These are phyloP conservation scores for Pharnaceum exiguum DNA, from an alignment of 148 eudicot genomes.

Conservation along the genomic window DNA sequence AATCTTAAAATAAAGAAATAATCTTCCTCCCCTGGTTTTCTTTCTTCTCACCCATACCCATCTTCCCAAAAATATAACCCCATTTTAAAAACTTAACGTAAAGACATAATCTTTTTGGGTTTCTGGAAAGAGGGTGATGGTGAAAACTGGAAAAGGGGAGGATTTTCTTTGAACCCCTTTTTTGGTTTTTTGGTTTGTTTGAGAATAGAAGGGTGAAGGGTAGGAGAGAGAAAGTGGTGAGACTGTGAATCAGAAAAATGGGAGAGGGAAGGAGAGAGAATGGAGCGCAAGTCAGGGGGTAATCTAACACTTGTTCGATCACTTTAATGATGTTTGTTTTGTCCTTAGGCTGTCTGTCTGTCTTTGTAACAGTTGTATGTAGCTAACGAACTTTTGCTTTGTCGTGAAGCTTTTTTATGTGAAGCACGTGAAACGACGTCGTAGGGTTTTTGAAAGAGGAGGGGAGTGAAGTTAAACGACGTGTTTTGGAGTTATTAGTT, in stretches of 20 bases:
- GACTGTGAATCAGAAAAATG: neutral
- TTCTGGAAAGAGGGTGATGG: neutral
- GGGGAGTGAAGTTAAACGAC: too few relatives aligned
- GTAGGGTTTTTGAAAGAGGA: too few relatives aligned
- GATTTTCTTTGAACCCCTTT: too few relatives aligned
- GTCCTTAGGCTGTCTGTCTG: too few relatives aligned
- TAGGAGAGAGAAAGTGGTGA: conserved; percentile 17
- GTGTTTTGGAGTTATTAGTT: too few relatives aligned
- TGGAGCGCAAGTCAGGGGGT: conserved; percentile 15
- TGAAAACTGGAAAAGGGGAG: neutral
- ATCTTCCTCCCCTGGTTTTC: neutral
- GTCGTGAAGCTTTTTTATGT: too few relatives aligned
- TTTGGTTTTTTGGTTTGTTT: neutral
- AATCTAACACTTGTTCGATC: conserved; percentile 34
- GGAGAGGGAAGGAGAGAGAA: neutral
- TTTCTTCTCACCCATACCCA: conserved; percentile 16
- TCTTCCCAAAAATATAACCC: conserved; percentile 8
- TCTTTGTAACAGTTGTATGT: too few relatives aligned
- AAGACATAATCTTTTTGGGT: too few relatives aligned
- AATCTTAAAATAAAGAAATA: too few relatives aligned
- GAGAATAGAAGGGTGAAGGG: neutral
- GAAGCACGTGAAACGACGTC: too few relatives aligned
- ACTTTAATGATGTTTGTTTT: too few relatives aligned
- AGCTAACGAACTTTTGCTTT: too few relatives aligned
- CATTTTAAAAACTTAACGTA: neutral